These are phyloP conservation scores for Mortierella polycephala DNA, from an alignment of 371 early-diverging fungal species.

Conservation along the genomic window DNA sequence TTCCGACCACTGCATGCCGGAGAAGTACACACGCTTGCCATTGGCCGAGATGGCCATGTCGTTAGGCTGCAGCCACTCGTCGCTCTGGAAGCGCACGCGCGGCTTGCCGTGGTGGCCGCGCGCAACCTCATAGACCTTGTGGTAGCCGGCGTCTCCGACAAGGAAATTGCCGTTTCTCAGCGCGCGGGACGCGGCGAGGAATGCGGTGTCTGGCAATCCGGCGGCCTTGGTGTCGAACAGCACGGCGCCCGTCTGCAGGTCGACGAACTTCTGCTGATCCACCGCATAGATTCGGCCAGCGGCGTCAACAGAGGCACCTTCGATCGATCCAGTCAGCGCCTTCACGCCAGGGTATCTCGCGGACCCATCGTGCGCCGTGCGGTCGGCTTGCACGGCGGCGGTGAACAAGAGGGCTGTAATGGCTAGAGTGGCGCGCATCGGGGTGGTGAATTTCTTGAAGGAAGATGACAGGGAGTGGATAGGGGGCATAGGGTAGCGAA, in stretches of 20 bases:
- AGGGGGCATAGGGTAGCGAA: constrained; percentile 10
- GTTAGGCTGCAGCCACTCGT: constrained; percentile 60
- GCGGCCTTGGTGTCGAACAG: constrained; percentile 21
- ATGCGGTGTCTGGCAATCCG: constrained; percentile 21
- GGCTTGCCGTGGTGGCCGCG: constrained; percentile 22
- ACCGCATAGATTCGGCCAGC: constrained; percentile 52
- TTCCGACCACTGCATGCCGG: constrained; percentile 60
- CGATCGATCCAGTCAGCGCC: constrained; percentile 16
- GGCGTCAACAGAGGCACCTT: constrained; percentile 39
- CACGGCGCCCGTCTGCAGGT: constrained; percentile 18
- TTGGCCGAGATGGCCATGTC: constrained; percentile 60
- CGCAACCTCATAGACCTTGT: constrained; percentile 21
- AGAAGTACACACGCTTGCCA: constrained; percentile 56
- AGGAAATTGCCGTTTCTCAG: constrained; percentile 21
- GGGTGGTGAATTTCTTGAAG: constrained; percentile 8
- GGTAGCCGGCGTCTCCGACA: constrained; percentile 24
- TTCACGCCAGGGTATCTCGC: constrained; percentile 21
- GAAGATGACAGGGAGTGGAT: constrained; percentile 2
- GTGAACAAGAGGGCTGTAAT: constrained; percentile 22
- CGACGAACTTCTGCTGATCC: constrained; percentile 23
- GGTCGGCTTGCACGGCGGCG: constrained; percentile 19
- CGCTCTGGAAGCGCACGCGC: constrained; percentile 51
- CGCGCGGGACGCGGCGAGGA: constrained; percentile 20
- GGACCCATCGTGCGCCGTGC: constrained; percentile 17
- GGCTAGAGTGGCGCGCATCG: constrained; percentile 18